Percentiles rank a stretch among this genome's conserved stretches.
Evolutionary conservation across 768 basidiomycete genomes (phyloP).

Genomic region (Candolleomyces efflorescens): DNA sequence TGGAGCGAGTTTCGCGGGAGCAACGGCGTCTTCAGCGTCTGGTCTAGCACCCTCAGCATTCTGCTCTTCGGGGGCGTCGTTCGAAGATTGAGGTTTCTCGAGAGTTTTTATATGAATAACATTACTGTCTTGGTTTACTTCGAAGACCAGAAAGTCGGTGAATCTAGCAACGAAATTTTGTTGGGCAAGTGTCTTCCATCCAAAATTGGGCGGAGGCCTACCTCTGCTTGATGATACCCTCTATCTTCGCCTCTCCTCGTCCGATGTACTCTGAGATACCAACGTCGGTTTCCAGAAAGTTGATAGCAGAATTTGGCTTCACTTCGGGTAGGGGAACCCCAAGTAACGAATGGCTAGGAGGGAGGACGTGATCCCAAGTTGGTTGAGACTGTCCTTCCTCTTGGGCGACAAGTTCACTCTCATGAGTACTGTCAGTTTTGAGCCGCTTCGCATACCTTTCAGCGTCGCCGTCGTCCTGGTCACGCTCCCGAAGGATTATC

Average conservation of each 20-base stretch:
- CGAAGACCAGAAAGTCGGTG: slow-evolving; percentile 94
- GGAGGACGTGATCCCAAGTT: slow-evolving; percentile 39
- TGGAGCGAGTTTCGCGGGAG: not conserved
- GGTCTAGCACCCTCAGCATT: slow-evolving; percentile 12
- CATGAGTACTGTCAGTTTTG: slow-evolving; percentile 28
- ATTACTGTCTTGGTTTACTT: slow-evolving; percentile 78
- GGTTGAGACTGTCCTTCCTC: slow-evolving; percentile 8
- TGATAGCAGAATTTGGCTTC: slow-evolving; percentile 46
- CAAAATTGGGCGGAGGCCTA: slow-evolving; percentile 26
- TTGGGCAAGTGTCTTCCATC: not conserved
- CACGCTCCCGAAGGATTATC: slow-evolving; percentile 44
- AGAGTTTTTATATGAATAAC: slow-evolving; percentile 81
- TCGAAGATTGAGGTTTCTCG: slow-evolving; percentile 57
- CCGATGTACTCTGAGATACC: slow-evolving; percentile 88
- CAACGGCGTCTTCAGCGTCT: slow-evolving; percentile 17
- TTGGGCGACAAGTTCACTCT: not conserved
- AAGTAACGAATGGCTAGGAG: slow-evolving; percentile 71
- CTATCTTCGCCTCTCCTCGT: slow-evolving; percentile 63
- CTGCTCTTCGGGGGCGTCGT: slow-evolving; percentile 28
- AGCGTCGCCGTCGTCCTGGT: slow-evolving; percentile 41
- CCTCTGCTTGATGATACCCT: slow-evolving; percentile 98
- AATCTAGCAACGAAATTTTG: slow-evolving; percentile 50
- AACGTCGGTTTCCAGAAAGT: slow-evolving; percentile 75
- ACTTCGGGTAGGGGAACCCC: slow-evolving; percentile 51
- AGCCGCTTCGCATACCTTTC: slow-evolving; percentile 42